Base-by-base conservation (phyloP, 768 basidiomycete species). In the Tricholomella constricta region DNA sequence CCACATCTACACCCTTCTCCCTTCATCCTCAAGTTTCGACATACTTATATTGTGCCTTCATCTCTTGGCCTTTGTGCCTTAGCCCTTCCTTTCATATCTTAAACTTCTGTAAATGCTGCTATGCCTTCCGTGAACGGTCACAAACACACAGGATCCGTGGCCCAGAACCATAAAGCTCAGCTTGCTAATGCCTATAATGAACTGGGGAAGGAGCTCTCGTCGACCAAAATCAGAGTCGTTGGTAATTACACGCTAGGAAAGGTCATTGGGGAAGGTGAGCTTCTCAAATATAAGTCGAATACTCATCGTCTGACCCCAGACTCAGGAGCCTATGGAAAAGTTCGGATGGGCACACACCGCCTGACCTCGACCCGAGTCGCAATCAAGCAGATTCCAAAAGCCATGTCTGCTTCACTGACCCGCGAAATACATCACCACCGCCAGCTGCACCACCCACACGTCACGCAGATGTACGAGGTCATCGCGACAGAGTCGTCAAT, bases 351-450 rank as follows among this genome's bases (percentile, higher is more conserved):
- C 48, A 93, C 89, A 1, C 94, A 99, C 69, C 89, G 95, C 53
- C 78, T 98, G 42, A 94, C 95, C 2, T 89, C 89, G 6, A 88
- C 88, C 40, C 84, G 93, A 47, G 95, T 96, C 61, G 96, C 96
- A 50, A 88, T 99, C 75, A 99, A 99, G 74, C 95, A 98, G 71
- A 96, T 98, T 58, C 93, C 96, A 32, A 98, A 98, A 71, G 83
- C 86, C 52, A 84, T 94, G 78, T 92, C 95, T 27, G 82, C 94
- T 6, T 82, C 89, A 15, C 80, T 99, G 35, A 99, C 97, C 23
- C 85, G 96, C 58, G 96, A 99, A 74, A 97, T 99, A 50, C 96
- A 99, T 65, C 97, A 99, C 64, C 96, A 99, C 73, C 89, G 96
- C 45, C 90, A 93, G 44, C 82, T 99, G 11, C 97, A 97, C 67